Evolutionary conservation across 2,329 filamentous ascomycete genomes (phyloP).

Genomic region (Diaporthe nobilis): DNA sequence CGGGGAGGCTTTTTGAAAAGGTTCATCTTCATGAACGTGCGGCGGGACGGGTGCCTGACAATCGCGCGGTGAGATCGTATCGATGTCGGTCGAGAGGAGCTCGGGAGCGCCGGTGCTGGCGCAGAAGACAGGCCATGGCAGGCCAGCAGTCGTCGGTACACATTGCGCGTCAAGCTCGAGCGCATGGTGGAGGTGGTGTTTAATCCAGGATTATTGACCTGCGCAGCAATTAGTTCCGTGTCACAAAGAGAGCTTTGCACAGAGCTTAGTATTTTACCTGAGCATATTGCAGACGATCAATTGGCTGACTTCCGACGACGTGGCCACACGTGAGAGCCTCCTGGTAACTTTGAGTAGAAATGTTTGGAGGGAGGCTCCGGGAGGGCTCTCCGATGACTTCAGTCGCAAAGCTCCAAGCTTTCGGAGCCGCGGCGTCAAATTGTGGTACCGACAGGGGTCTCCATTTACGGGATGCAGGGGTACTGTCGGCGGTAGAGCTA

Average conservation of each 20-base stretch:
- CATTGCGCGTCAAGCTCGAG: constrained; percentile 71
- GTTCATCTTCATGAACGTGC: constrained; percentile 63
- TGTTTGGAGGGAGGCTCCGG: background rate
- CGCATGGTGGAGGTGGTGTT: constrained; percentile 61
- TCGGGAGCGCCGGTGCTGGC: constrained; percentile 48
- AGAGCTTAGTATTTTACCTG: constrained; percentile 5
- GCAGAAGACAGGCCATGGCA: constrained; percentile 56
- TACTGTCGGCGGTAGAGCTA: constrained; percentile 11
- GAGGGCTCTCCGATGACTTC: constrained; percentile 28
- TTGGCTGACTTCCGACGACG: constrained; percentile 1
- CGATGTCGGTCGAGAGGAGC: constrained; percentile 39
- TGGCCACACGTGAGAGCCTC: background rate
- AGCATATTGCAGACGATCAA: constrained; percentile 40
- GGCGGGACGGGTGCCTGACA: constrained; percentile 31
- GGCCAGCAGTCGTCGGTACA: constrained; percentile 70
- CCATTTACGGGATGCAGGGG: constrained; percentile 33
- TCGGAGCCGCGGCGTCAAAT: constrained; percentile 33
- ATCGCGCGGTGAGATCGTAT: constrained; percentile 12
- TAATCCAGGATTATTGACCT: constrained; percentile 36
- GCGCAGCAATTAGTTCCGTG: background rate
- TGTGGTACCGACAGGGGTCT: constrained; percentile 31
- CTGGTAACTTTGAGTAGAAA: background rate
- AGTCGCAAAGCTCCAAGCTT: constrained; percentile 33
- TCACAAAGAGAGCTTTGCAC: background rate
- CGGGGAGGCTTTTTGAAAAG: constrained; percentile 73